Conservation (phyloP, 2,329 filamentous ascomycete genomes). For the Clonostachys rhizophaga region DNA sequence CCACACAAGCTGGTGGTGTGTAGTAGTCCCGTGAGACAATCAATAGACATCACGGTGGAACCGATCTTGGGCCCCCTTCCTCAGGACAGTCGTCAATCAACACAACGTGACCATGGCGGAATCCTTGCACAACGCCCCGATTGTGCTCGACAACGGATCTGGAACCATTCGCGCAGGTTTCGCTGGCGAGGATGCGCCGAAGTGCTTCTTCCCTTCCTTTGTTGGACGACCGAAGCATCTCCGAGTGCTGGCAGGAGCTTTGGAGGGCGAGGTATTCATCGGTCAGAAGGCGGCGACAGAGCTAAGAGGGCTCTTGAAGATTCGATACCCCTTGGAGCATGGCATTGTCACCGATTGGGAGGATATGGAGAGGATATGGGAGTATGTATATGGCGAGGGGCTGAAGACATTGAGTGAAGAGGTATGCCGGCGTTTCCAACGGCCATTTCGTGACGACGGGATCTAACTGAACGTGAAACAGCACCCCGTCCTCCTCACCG, state of each 20-base stretch:
- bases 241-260: conserved; percentile 88
- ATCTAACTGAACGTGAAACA: conserved; percentile 24
- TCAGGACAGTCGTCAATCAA: background rate
- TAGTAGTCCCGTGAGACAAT: background rate
- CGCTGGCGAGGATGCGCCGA: conserved; percentile 90
- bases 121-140: conserved; percentile 88
- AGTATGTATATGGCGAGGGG: conserved; percentile 93
- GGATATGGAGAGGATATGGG: conserved; percentile 99
- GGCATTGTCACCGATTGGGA: conserved; percentile 99
- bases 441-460: background rate
- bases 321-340: conserved; percentile 91
- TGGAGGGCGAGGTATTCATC: conserved; percentile 97
- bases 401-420: conserved; percentile 97
- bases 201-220: conserved; percentile 96
- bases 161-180: conserved; percentile 97
- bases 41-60: background rate
- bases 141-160: conserved; percentile 98
- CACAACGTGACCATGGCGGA: conserved; percentile 41
- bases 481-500: conserved; percentile 94
- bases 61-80: background rate
- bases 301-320: conserved; percentile 88
- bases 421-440: conserved; percentile 35
- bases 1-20: background rate
- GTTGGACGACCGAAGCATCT: conserved; percentile 95
- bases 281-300: conserved; percentile 85